Conservation (phyloP, 345 rosid genomes). For the Rubroshorea leprosula region DNA sequence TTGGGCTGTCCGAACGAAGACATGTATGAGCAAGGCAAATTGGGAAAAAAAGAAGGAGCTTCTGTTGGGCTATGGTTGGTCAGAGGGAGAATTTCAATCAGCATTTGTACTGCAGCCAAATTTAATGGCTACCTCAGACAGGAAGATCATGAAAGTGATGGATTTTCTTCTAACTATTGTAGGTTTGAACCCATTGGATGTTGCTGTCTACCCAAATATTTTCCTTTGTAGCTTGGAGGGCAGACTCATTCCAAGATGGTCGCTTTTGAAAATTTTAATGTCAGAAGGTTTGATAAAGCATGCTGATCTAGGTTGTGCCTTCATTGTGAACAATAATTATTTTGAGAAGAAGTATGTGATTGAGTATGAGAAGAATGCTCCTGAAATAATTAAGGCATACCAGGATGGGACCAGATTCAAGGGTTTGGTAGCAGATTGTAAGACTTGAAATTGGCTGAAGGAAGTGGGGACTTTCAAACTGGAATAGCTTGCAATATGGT, state of each 20-base stretch:
- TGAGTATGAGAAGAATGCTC: conserved; percentile 10
- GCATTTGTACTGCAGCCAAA: too few species aligned
- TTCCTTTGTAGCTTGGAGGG: conserved; percentile 20
- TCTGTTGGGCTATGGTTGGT: conserved; percentile 6
- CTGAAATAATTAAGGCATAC: conserved; percentile 19
- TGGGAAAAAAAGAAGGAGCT: conserved; percentile 23
- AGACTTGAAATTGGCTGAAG: too few species aligned
- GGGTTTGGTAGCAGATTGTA: too few species aligned
- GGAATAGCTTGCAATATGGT: too few species aligned
- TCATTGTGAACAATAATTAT: background rate
- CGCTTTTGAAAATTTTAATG: conserved; percentile 13
- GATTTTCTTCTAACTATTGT: conserved; percentile 17
- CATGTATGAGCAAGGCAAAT: background rate
- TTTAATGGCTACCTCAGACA: conserved; percentile 3
- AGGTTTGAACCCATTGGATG: conserved; percentile 18
- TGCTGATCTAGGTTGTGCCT: background rate
- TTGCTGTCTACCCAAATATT: conserved; percentile 22
- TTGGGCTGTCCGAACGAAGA: conserved; percentile 11
- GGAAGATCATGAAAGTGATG: conserved; percentile 22
- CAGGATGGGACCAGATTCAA: background rate
- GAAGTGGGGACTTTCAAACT: too few species aligned
- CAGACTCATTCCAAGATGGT: conserved; percentile 27
- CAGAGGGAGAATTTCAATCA: too few species aligned
- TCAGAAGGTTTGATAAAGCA: conserved; percentile 14
- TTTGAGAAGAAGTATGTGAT: conserved; percentile 17